phyloP scores from a whole-genome alignment of 768 basidiomycete genomes.

The Russula virescens region DNA sequence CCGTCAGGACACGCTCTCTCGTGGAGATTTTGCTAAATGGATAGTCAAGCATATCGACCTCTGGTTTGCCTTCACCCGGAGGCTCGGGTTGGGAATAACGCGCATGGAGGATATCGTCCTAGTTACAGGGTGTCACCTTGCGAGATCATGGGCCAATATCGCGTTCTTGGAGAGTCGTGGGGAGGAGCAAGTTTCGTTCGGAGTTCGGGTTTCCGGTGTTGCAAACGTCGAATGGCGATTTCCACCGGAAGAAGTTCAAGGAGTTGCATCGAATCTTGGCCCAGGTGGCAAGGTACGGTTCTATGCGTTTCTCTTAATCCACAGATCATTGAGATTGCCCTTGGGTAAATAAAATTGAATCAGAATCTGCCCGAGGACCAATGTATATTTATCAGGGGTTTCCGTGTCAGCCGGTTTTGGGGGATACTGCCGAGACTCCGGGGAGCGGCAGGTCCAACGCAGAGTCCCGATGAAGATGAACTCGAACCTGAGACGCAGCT shows the following conservation, averaged over 20 bases:
- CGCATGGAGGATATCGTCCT: conserved; percentile 3
- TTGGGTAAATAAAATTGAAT: not conserved
- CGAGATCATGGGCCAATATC: not conserved
- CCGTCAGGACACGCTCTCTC: not conserved
- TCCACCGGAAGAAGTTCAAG: not conserved
- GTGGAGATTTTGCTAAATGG: not conserved
- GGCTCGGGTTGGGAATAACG: not conserved
- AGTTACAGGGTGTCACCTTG: conserved; percentile 1
- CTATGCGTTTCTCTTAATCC: not conserved
- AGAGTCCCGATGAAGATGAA: not conserved
- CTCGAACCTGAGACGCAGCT: not conserved
- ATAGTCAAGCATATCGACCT: not conserved
- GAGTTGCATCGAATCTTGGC: not conserved
- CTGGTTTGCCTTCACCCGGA: conserved; percentile 1
- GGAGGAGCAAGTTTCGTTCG: not conserved
- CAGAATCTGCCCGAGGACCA: not conserved
- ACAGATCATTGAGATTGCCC: not conserved
- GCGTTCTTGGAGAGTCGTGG: not conserved
- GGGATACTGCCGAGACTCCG: not conserved
- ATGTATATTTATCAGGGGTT: not conserved
- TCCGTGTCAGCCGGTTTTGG: not conserved
- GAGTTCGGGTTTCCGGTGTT: not conserved
- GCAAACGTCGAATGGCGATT: not conserved
- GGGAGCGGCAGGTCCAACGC: not conserved
- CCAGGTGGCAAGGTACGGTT: not conserved